Conservation (phyloP, 768 basidiomycete genomes). For the Tremella yokohamensis region DNA sequence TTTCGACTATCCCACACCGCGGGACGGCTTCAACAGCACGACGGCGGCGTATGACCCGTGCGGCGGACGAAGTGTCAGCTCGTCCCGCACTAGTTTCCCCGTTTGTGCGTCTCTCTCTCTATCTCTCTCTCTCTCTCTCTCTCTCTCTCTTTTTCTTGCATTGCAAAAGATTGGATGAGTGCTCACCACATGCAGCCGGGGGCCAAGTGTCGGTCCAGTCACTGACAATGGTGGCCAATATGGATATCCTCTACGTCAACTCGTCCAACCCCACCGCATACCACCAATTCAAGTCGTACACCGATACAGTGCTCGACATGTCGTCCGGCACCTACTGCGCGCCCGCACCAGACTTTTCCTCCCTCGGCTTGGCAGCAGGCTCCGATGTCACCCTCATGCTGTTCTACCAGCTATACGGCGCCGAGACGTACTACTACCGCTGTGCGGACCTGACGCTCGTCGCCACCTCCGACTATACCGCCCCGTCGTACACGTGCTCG, state of each 20-base stretch:
- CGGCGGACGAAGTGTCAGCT: background rate
- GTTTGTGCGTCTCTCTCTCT: background rate
- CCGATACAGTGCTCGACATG: slow-evolving; percentile 2
- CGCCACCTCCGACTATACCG: slow-evolving; percentile 11
- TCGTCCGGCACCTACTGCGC: background rate
- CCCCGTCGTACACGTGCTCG: slow-evolving; percentile 25
- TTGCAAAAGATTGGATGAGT: too few relatives aligned
- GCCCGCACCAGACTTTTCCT: background rate
- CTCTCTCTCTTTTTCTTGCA: too few relatives aligned
- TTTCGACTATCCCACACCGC: background rate
- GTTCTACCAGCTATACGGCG: slow-evolving; percentile 18
- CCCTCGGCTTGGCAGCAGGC: background rate
- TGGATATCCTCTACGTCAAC: background rate
- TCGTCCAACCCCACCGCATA: background rate
- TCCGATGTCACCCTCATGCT: background rate
- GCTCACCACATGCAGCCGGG: background rate
- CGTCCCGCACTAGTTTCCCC: background rate
- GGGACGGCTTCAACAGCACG: slow-evolving; percentile 3
- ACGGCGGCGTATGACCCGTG: slow-evolving; percentile 4
- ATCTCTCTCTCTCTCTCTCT: too few relatives aligned
- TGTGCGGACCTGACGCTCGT: slow-evolving; percentile 39
- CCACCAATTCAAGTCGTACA: slow-evolving; percentile 1
- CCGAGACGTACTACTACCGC: slow-evolving; percentile 20
- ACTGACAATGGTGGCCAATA: background rate
- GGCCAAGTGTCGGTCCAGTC: background rate